These are phyloP conservation scores for Tilletia caries DNA, from an alignment of 1,284 basidiomycete species.

Conservation along the genomic window DNA sequence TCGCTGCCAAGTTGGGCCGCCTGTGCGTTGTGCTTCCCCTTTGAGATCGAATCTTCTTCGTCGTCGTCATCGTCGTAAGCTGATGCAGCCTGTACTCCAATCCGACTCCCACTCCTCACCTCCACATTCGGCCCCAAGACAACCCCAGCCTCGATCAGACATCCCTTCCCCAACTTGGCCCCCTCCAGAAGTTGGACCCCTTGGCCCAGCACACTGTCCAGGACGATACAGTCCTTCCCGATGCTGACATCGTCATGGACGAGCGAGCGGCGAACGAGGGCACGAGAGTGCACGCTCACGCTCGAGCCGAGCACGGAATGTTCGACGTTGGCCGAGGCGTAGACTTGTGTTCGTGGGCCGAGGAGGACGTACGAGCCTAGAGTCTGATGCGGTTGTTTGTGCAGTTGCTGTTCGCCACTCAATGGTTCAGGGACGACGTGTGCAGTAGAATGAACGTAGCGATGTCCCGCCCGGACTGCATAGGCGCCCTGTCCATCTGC, in stretches of 20 bases:
- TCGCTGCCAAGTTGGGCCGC: constrained; percentile 24
- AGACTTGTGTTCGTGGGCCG: constrained; percentile 29
- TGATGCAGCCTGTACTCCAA: constrained; percentile 59
- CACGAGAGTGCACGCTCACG: constrained; percentile 64
- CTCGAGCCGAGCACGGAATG: constrained; percentile 72
- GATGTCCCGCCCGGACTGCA: not conserved
- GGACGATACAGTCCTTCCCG: constrained; percentile 71
- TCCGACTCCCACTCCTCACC: constrained; percentile 68
- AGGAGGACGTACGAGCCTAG: constrained; percentile 23
- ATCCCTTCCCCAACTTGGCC: constrained; percentile 58
- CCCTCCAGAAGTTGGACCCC: constrained; percentile 70
- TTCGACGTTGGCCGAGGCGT: constrained; percentile 64
- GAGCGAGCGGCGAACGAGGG: constrained; percentile 34
- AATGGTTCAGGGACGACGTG: not conserved
- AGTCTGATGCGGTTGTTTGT: not conserved
- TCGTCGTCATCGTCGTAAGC: constrained; percentile 32
- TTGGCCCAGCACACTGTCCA: constrained; percentile 65
- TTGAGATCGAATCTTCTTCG: constrained; percentile 24
- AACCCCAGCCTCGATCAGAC: constrained; percentile 32
- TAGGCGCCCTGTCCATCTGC: not conserved
- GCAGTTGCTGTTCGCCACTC: not conserved
- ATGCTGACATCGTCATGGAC: constrained; percentile 37
- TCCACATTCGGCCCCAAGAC: constrained; percentile 56
- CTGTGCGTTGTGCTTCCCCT: constrained; percentile 26
- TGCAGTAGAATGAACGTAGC: not conserved